Conservation (phyloP, 257 asterid species). For the Ehretia macrophylla region DNA sequence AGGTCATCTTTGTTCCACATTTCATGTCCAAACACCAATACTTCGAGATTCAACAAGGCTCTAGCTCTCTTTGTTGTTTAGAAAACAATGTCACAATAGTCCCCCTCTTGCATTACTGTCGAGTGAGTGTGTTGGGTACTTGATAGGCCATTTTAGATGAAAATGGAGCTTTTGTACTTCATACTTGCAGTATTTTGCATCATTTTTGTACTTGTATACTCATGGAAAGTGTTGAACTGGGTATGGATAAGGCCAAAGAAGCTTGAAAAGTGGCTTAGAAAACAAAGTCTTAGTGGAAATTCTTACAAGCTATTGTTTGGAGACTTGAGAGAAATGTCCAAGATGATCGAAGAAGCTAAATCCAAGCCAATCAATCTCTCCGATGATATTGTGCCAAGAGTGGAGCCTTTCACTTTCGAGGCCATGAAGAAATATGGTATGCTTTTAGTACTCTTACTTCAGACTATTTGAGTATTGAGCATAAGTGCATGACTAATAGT, state of each 20-base stretch:
- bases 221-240: conserved; percentile 31
- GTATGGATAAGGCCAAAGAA: conserved; percentile 33
- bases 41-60: too few species aligned
- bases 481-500: too few species aligned
- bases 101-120: too few species aligned
- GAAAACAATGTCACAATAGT: too few species aligned
- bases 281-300: conserved; percentile 34
- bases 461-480: background rate
- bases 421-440: conserved; percentile 20
- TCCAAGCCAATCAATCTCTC: conserved; percentile 31
- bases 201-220: conserved; percentile 7
- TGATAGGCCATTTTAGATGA: background rate
- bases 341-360: conserved; percentile 17
- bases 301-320: conserved; percentile 32
- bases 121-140: too few species aligned
- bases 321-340: conserved; percentile 23
- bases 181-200: conserved; percentile 1
- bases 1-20: too few species aligned
- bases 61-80: too few species aligned
- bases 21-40: too few species aligned
- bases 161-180: conserved; percentile 25
- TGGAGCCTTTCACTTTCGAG: conserved; percentile 17
- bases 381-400: conserved; percentile 33
- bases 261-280: conserved; percentile 27
- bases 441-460: background rate